Percentiles rank a stretch among this genome's conserved stretches.
Evolutionary conservation across 2,329 filamentous ascomycete species (phyloP).

Genomic region (Lachnellula suecica): DNA sequence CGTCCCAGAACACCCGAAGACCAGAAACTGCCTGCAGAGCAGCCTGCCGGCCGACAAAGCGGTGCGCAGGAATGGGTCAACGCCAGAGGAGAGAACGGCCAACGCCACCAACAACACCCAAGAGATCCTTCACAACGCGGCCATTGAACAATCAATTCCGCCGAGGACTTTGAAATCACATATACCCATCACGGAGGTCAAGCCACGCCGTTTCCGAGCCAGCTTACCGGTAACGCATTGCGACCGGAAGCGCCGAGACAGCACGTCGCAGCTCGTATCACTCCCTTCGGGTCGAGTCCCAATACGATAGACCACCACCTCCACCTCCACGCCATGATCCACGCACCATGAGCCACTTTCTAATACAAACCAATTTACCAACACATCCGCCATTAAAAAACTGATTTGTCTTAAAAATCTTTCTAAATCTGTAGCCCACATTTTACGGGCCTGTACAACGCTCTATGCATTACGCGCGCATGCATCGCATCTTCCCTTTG

Average conservation of each 20-base stretch:
- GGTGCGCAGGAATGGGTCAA: slow-evolving; percentile 52
- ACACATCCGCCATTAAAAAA: too few species aligned
- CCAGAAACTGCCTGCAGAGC: slow-evolving; percentile 60
- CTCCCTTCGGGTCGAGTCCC: too few species aligned
- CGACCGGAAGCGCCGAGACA: slow-evolving; percentile 8
- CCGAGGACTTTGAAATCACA: background rate
- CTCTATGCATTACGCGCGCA: too few species aligned
- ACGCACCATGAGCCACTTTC: background rate
- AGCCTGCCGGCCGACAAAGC: slow-evolving; percentile 49
- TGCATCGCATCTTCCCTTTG: too few species aligned
- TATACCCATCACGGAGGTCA: background rate
- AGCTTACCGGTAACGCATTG: slow-evolving; percentile 3
- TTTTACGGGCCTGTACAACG: too few species aligned
- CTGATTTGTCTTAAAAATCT: too few species aligned
- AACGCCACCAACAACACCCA: slow-evolving; percentile 34
- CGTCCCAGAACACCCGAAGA: slow-evolving; percentile 43
- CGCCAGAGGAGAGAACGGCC: slow-evolving; percentile 44
- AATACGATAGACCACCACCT: background rate
- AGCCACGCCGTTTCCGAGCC: slow-evolving; percentile 5
- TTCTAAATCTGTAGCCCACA: too few species aligned
- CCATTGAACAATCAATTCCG: slow-evolving; percentile 21
- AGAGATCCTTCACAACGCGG: slow-evolving; percentile 45
- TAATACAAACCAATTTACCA: too few species aligned
- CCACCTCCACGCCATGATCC: background rate
- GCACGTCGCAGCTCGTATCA: background rate